These are phyloP conservation scores for Vitis hybrid DNA, from an alignment of 177 flowering plant genomes.

Conservation along the genomic window DNA sequence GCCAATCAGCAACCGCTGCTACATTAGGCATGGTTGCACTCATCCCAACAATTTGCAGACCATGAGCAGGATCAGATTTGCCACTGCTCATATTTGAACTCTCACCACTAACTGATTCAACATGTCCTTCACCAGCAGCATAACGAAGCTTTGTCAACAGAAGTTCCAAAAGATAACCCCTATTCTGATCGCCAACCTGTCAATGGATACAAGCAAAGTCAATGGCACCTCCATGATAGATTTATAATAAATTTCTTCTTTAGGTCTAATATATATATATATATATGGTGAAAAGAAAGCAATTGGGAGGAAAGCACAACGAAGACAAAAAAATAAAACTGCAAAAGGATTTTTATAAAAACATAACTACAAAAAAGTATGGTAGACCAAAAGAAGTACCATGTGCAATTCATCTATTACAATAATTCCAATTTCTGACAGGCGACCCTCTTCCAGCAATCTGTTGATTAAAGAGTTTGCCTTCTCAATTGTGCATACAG, in stretches of 20 bases:
- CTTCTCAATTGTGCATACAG: constrained; percentile 98
- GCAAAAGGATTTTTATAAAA: neutral
- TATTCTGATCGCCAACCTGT: constrained; percentile 90
- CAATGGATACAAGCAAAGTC: constrained; percentile 11
- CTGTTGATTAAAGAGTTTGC: constrained; percentile 86
- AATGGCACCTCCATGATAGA: neutral
- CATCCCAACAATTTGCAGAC: constrained; percentile 98
- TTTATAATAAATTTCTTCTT: no score
- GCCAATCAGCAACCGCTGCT: constrained; percentile 95
- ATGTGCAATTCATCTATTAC: constrained; percentile 98
- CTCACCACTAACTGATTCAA: constrained; percentile 72
- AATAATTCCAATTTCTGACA: constrained; percentile 91
- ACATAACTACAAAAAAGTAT: no score
- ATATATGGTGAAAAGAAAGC: constrained; percentile 4
- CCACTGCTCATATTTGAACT: constrained; percentile 81
- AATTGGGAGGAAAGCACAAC: neutral
- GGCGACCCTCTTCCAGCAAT: constrained; percentile 91
- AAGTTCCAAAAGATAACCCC: constrained; percentile 96
- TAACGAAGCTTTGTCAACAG: constrained; percentile 95
- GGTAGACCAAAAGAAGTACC: constrained; percentile 38
- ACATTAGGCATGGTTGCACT: constrained; percentile 99
- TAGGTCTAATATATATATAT: neutral
- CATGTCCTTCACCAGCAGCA: constrained; percentile 89
- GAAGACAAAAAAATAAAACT: neutral
- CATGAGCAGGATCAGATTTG: constrained; percentile 66